Base-by-base conservation (phyloP, 352 stramenopile genomes). In the Globisporangium mamillatum region DNA sequence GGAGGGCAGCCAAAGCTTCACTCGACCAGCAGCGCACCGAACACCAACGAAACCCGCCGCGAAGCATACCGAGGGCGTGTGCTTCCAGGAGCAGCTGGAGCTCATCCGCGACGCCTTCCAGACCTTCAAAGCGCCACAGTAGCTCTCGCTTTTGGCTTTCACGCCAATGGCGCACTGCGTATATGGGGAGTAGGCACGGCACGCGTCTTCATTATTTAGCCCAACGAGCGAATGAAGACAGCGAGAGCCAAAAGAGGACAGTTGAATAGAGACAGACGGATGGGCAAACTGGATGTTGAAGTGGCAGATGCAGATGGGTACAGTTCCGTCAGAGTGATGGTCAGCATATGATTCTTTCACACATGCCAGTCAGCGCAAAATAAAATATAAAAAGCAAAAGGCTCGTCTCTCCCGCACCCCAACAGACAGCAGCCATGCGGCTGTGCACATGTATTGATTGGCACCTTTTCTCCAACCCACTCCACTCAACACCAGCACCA, bases 71-170 rank as follows among this genome's bases (percentile, higher is more conserved):
- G 65, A 77, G 48, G 68, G 71, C 10, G 59, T 16, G 9, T 57
- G 75, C 57, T 57, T 84, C 25, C 60, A 68, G 0, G 69, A 86
- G 50, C 76, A 86, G 41, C 63, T 83, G 25, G 68, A 79, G 32
- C 66, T 80, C 59, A 77, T 86, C 27, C 72, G 59, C 64, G 72
- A 66, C 1, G 75, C 78, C 22, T 86, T 86, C 36, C 66, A 41
- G n/a, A 38, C 25, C 12, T 73, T 70, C 48, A 46, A 48, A 24
- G 7, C 38, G 20, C 32, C 20, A 3, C 27, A 25, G 12, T 7
- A 60, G 27, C 16, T 16, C 8, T 44, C 1, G 22, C 53, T 24
- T 44, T 60, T 44, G 7, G 22, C 36, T 24, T 44, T 60, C 41
- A 48, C 24, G 22, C 27, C 20, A 25, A 59, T 25, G 18, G 18